These are phyloP conservation scores for Starmerella sp. DNA, from an alignment of 805 yeast species.

Conservation along the genomic window DNA sequence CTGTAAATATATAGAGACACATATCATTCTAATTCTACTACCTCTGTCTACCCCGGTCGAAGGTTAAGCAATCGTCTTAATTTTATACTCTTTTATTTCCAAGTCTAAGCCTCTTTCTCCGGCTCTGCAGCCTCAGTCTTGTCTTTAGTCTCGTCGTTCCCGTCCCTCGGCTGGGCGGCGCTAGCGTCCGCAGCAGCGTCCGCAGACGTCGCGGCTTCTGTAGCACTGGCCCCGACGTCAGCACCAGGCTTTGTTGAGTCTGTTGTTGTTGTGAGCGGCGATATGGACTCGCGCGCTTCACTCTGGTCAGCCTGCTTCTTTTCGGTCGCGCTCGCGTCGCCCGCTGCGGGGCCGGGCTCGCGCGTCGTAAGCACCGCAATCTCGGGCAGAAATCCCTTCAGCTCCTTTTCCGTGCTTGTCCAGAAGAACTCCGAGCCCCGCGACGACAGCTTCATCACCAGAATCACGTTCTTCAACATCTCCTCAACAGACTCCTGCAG, in stretches of 20 bases:
- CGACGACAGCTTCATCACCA: constrained; percentile 31
- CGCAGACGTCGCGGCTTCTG: background rate
- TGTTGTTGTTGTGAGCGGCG: background rate
- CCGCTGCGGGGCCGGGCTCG: constrained; percentile 5
- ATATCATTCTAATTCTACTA: too few relatives aligned
- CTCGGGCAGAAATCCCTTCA: constrained; percentile 32
- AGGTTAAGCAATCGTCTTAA: too few relatives aligned
- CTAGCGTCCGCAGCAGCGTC: background rate
- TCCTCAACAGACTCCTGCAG: constrained; percentile 33
- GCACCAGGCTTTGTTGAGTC: background rate
- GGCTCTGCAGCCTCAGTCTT: too few relatives aligned
- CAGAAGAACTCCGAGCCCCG: constrained; percentile 29
- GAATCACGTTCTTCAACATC: constrained; percentile 33
- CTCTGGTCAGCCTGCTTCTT: background rate
- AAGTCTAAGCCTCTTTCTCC: too few relatives aligned
- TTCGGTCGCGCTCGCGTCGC: background rate
- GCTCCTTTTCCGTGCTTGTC: constrained; percentile 30
- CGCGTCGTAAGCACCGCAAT: constrained; percentile 21
- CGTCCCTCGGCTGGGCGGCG: background rate
- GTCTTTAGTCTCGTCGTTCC: too few relatives aligned
- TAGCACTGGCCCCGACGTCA: background rate
- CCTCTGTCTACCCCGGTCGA: too few relatives aligned
- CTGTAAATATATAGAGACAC: too few relatives aligned
- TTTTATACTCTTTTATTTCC: too few relatives aligned
- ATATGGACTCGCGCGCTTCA: background rate